Base-by-base conservation (phyloP, 2,329 filamentous ascomycete genomes). In the Aspergillus brasiliensis region DNA sequence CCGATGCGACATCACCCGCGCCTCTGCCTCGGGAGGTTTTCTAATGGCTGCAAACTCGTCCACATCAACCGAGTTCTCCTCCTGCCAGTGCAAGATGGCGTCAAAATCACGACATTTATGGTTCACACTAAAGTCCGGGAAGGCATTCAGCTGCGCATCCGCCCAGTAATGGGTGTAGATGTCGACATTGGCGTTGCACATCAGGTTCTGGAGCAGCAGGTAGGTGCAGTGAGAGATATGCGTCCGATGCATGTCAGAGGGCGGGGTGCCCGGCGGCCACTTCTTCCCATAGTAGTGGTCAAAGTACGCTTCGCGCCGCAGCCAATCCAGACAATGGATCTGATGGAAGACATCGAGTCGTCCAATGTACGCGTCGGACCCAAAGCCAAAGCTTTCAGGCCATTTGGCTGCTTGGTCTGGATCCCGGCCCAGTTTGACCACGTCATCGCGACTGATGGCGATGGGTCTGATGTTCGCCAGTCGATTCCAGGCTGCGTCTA, bases 311-410 rank as follows among this genome's bases (percentile, higher is more conserved):
- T 51, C 57, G 2, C 34, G 52, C 3, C 58, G 58, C 19, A 52
- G 58, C 25, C 44, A 31, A 31, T 60, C 47, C 27, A 60, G 21
- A 23, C 47, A 60, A 37, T 56, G 58, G 23, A 60, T 49, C n/a
- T 60, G 52, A 21, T 56, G 52, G 13, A 56, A 51, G 19, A 60
- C 47, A 15, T 60, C 58, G n/a, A 56, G 31, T n/a, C 56, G 48
- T 2, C 48, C 56, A 23, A 51, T 51, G 21, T 60, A 60, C 5
- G 40, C 27, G 2, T 60, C 25, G 13, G 47, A 23, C 2, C 58
- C 58, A 13, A 60, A 42, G 5, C 58, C 58, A 31, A 56, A 60
- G 38, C 23, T 40, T 19, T 48, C 17, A 3, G 46, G 17, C 46
- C 46, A 31, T 51, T 47, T 44, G 2, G 48, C 52, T 3, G 52